phyloP scores from a whole-genome alignment of 169 alveolate species.

The Eimeria praecox region DNA sequence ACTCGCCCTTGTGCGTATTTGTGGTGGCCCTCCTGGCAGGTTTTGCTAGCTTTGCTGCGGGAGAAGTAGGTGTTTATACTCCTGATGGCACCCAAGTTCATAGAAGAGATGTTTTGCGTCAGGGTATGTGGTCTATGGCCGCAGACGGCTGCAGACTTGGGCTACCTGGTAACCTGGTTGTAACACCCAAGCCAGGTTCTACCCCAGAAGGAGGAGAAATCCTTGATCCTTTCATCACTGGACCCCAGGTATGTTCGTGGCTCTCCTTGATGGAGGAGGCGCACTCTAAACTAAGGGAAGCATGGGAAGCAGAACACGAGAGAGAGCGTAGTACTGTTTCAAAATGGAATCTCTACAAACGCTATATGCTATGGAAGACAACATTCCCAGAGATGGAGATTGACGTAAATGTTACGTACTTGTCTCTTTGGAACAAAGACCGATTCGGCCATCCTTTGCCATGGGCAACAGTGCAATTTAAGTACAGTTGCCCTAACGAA shows the following conservation, averaged over 20 bases:
- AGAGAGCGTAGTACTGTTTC: neutral
- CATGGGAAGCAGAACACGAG: constrained; percentile 34
- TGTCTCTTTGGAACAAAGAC: constrained; percentile 48
- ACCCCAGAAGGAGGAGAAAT: constrained; percentile 23
- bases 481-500: neutral
- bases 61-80: neutral
- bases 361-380: neutral
- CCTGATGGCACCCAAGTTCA: neutral
- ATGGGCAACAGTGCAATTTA: constrained; percentile 21
- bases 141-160: constrained; percentile 4
- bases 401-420: neutral
- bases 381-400: constrained; percentile 24
- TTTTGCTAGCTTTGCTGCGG: neutral
- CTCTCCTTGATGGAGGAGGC: neutral
- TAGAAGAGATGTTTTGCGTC: neutral
- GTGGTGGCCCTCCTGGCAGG: neutral
- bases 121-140: neutral
- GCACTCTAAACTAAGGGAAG: neutral
- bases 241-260: constrained; percentile 55
- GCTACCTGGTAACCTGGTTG: constrained; percentile 8
- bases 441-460: constrained; percentile 66
- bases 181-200: constrained; percentile 18
- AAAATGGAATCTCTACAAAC: neutral
- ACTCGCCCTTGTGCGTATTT: neutral
- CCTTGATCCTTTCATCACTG: neutral